A percentile compares a stretch with the other conserved stretches of the same genome.
These are phyloP conservation scores for Boechera divaricarpa DNA, from an alignment of 345 rosid species.

Conservation along the genomic window DNA sequence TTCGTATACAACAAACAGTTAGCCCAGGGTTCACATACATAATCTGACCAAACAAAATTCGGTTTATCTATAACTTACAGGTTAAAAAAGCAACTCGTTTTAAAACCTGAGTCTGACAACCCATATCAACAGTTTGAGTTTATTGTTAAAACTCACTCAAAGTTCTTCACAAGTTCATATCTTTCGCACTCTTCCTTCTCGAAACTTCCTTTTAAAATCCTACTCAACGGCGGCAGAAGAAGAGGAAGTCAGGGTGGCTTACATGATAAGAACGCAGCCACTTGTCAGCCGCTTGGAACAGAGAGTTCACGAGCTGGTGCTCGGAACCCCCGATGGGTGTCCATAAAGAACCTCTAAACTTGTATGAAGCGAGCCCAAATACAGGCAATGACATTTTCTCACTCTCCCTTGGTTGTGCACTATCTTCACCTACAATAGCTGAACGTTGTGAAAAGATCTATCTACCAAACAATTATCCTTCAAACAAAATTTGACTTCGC, in stretches of 20 bases:
- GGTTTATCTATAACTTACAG: constrained; percentile 34
- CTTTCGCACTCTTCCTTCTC: background rate
- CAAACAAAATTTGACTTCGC: background rate
- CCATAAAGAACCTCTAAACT: constrained; percentile 77
- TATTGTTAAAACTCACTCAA: constrained; percentile 13
- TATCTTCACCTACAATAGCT: constrained; percentile 43
- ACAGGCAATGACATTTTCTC: constrained; percentile 59
- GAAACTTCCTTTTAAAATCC: constrained; percentile 12
- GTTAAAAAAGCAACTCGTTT: constrained; percentile 8
- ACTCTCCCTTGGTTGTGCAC: constrained; percentile 32
- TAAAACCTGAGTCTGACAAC: constrained; percentile 25
- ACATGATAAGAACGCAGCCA: constrained; percentile 62
- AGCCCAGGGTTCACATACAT: constrained; percentile 34
- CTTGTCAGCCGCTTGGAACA: constrained; percentile 60
- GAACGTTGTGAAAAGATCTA: constrained; percentile 2
- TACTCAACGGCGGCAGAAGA: constrained; percentile 52
- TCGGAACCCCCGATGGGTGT: constrained; percentile 58
- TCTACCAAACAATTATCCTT: background rate
- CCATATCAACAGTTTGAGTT: constrained; percentile 37
- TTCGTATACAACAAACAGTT: constrained; percentile 25
- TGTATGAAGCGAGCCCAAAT: constrained; percentile 79
- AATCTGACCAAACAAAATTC: constrained; percentile 38
- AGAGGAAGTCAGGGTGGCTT: constrained; percentile 78
- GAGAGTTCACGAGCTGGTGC: constrained; percentile 51
- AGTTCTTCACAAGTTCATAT: constrained; percentile 5